Conservation (phyloP, 2,329 filamentous ascomycete species). For the Celoporthe dispersa region DNA sequence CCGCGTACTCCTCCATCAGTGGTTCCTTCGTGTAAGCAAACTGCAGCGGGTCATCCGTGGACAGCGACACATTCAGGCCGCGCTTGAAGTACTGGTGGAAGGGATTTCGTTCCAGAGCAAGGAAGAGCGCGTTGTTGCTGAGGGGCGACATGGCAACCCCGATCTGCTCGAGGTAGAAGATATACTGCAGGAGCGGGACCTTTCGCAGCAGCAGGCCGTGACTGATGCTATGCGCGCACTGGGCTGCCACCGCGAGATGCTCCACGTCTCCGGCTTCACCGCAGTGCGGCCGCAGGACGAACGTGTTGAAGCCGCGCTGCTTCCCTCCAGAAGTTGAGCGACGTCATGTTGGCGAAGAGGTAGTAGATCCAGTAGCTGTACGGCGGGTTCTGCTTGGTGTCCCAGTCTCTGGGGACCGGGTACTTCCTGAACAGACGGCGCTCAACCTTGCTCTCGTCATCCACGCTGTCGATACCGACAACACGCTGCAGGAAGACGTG, state of each 20-base stretch:
- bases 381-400: conserved; percentile 91
- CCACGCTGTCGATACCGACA: conserved; percentile 95
- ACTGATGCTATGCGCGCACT: conserved; percentile 96
- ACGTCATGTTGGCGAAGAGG: conserved; percentile 90
- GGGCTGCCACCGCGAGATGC: conserved; percentile 86
- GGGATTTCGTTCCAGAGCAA: conserved; percentile 95
- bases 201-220: conserved; percentile 92
- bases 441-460: conserved; percentile 97
- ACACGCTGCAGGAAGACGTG: conserved; percentile 94
- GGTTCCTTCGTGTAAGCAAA: conserved; percentile 99
- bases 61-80: conserved; percentile 92
- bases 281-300: conserved; percentile 89
- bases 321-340: conserved; percentile 91
- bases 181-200: conserved; percentile 91
- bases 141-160: conserved; percentile 99
- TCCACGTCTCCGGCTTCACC: conserved; percentile 97
- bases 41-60: conserved; percentile 94
- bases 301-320: conserved; percentile 92
- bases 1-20: conserved; percentile 95
- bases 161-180: conserved; percentile 98
- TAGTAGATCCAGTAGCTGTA: conserved; percentile 99
- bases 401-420: conserved; percentile 86
- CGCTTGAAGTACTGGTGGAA: conserved; percentile 95
- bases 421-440: conserved; percentile 95
- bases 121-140: conserved; percentile 95